A percentile compares a stretch with the other conserved stretches of the same genome.
phyloP scores from a whole-genome alignment of 495 filamentous ascomycete genomes.

The Aspergillus olivimuriae region DNA sequence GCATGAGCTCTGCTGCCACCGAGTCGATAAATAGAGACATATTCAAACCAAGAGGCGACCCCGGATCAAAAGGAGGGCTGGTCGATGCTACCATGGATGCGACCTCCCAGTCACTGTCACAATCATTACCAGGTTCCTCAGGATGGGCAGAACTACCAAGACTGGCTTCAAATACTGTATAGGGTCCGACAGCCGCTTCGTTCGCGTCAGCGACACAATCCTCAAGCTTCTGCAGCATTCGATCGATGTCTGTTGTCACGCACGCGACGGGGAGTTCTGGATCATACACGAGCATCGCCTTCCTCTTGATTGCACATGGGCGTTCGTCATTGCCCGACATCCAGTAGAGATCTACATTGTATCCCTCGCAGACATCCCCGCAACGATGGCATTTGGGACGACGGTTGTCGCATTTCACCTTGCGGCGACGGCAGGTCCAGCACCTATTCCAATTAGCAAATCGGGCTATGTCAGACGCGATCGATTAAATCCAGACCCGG shows the following conservation, averaged over 20 bases:
- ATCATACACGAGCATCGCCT: conserved; percentile 1
- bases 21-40: neutral
- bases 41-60: no score
- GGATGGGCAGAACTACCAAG: no score
- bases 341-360: conserved; percentile 7
- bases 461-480: neutral
- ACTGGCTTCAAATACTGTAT: neutral
- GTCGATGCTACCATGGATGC: no score
- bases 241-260: neutral
- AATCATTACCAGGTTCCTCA: no score
- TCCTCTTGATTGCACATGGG: neutral
- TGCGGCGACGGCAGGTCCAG: conserved; percentile 8
- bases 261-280: neutral
- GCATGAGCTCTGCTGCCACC: conserved; percentile 2
- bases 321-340: neutral
- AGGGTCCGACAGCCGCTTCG: neutral
- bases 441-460: conserved; percentile 1
- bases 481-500: neutral
- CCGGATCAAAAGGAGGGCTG: no score
- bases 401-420: conserved; percentile 7
- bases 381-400: conserved; percentile 6
- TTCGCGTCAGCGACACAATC: neutral
- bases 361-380: conserved; percentile 7
- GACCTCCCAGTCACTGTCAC: no score
- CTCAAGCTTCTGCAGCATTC: conserved; percentile 1